phyloP scores from a whole-genome alignment of 2,329 filamentous ascomycete genomes.

The Penicillium janthinellum region DNA sequence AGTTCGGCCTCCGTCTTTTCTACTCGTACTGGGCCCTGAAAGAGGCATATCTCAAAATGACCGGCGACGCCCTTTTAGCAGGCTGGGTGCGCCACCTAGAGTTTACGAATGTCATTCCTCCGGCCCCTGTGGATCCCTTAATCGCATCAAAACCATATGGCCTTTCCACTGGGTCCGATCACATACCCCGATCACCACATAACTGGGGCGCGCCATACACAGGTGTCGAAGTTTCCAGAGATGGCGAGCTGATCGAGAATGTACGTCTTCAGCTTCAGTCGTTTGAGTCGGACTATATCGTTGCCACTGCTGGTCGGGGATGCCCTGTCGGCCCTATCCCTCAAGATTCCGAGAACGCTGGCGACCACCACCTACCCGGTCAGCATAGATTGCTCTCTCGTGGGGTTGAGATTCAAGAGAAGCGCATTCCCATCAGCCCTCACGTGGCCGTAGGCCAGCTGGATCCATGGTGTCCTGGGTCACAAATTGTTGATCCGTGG shows the following conservation, averaged over 20 bases:
- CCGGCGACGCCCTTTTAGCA: constrained; percentile 64
- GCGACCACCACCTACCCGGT: constrained; percentile 11
- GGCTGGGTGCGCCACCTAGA: constrained; percentile 63
- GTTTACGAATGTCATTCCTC: constrained; percentile 60
- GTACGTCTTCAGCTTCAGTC: constrained; percentile 61
- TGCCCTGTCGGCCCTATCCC: constrained; percentile 17
- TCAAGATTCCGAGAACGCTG: constrained; percentile 1
- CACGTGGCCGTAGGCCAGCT: constrained; percentile 19
- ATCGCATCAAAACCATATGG: constrained; percentile 9
- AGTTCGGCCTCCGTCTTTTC: constrained; percentile 61
- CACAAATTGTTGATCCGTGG: constrained; percentile 35
- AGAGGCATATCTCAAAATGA: constrained; percentile 68
- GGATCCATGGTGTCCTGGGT: constrained; percentile 20
- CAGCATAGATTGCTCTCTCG: not conserved
- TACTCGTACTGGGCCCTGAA: constrained; percentile 68
- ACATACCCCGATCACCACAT: constrained; percentile 12
- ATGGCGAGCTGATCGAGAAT: constrained; percentile 51
- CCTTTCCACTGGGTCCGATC: not conserved
- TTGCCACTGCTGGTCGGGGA: constrained; percentile 52
- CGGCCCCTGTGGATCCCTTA: constrained; percentile 32
- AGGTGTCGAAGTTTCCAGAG: constrained; percentile 53
- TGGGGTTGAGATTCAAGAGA: not conserved
- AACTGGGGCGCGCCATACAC: constrained; percentile 42
- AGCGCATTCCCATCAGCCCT: constrained; percentile 18
- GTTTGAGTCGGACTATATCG: constrained; percentile 61